Evolutionary conservation across 306 rosid genomes (phyloP).

Genomic region (Dryas drummondii): DNA sequence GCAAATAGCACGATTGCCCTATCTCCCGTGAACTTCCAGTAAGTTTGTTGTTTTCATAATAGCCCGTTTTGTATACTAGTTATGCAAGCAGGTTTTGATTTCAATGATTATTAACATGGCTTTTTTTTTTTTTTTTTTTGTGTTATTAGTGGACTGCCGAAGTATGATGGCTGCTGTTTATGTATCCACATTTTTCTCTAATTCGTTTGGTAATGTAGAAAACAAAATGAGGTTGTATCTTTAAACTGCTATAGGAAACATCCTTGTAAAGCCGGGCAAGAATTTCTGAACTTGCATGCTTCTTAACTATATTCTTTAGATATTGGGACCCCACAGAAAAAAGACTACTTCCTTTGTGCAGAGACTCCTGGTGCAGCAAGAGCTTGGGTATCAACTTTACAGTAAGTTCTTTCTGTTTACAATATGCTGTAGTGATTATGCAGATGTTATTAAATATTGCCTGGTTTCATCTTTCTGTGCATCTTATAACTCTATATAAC

Average conservation of each 20-base stretch:
- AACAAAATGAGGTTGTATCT: neutral
- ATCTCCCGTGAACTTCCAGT: conserved; percentile 97
- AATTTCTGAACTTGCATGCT: conserved; percentile 7
- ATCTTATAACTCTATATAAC: conserved; percentile 5
- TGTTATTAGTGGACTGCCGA: conserved; percentile 71
- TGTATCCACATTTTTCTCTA: conserved; percentile 64
- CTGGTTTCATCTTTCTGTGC: conserved; percentile 1
- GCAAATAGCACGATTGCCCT: conserved; percentile 84
- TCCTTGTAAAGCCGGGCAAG: conserved; percentile 5
- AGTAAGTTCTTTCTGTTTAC: conserved; percentile 55
- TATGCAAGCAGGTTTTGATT: conserved; percentile 17
- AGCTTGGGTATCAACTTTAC: conserved; percentile 97
- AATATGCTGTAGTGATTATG: conserved; percentile 8
- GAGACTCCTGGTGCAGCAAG: conserved; percentile 98
- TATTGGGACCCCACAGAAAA: conserved; percentile 95
- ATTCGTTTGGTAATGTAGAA: conserved; percentile 9
- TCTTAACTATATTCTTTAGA: conserved; percentile 60
- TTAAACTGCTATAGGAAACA: neutral
- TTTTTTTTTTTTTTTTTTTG: conserved; percentile 13
- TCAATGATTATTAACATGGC: conserved; percentile 19
- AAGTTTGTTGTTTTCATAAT: conserved; percentile 37
- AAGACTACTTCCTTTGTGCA: conserved; percentile 95
- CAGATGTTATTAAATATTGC: neutral
- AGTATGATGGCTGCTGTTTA: conserved; percentile 96
- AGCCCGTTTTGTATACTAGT: conserved; percentile 7